phyloP scores from a whole-genome alignment of 192 early-diverging fungal genomes.

The Rhizophagus clarus region DNA sequence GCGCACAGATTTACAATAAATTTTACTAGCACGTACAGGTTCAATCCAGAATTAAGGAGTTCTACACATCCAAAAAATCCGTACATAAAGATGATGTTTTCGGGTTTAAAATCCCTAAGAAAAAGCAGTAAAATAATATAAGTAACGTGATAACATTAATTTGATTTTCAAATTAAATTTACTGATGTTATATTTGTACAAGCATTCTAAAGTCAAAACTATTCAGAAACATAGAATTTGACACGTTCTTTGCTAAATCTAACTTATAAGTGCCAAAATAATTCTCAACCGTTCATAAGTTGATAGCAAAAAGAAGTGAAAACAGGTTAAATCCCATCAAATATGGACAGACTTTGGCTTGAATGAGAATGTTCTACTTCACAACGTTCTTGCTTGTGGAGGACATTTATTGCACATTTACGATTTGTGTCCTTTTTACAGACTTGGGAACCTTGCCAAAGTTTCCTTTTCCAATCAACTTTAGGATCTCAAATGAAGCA shows the following conservation, averaged over 20 bases:
- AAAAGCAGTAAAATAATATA: too few species aligned
- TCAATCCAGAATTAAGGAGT: constrained; percentile 78
- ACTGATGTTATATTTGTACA: constrained; percentile 65
- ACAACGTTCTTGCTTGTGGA: constrained; percentile 72
- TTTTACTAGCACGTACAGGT: constrained; percentile 78
- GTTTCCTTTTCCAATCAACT: constrained; percentile 74
- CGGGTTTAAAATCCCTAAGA: constrained; percentile 69
- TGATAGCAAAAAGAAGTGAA: constrained; percentile 75
- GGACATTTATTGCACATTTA: constrained; percentile 85
- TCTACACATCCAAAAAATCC: constrained; percentile 71
- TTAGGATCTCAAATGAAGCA: constrained; percentile 64
- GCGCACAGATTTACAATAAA: too few species aligned
- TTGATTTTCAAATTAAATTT: background rate
- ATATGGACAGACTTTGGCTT: constrained; percentile 64
- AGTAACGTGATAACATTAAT: background rate
- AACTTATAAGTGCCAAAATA: constrained; percentile 76
- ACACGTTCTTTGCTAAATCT: constrained; percentile 63
- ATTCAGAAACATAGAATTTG: constrained; percentile 74
- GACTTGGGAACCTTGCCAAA: constrained; percentile 83
- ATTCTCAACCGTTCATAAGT: constrained; percentile 82
- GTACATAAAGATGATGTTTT: constrained; percentile 70
- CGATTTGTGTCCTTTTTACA: constrained; percentile 77
- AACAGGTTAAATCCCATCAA: constrained; percentile 71
- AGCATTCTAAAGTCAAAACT: constrained; percentile 64
- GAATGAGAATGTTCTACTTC: constrained; percentile 71